Conservation (phyloP, 352 stramenopile species). For the Phytophthora multivora region DNA sequence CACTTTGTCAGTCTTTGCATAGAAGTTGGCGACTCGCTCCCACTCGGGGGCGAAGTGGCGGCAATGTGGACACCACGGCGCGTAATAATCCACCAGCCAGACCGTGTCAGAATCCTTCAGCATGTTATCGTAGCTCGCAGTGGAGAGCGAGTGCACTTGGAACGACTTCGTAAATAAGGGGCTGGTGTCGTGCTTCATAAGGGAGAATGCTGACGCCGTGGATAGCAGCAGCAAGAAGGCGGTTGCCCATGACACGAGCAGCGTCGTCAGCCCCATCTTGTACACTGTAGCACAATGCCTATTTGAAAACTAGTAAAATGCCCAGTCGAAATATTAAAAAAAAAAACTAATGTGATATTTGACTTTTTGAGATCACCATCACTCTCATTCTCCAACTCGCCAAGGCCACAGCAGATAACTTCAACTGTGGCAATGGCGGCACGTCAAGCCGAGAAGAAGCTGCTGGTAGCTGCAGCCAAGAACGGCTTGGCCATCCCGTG, state of each 20-base stretch:
- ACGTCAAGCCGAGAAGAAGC: slow-evolving; percentile 31
- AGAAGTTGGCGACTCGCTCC: slow-evolving; percentile 75
- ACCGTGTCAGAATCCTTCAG: slow-evolving; percentile 56
- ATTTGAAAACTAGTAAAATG: too few species aligned
- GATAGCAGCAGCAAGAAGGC: slow-evolving; percentile 14
- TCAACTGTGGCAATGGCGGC: slow-evolving; percentile 7
- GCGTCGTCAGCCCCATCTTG: background rate
- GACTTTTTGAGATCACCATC: too few species aligned
- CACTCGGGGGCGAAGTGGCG: slow-evolving; percentile 75
- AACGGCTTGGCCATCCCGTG: slow-evolving; percentile 74
- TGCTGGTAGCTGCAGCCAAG: slow-evolving; percentile 64
- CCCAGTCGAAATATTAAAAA: slow-evolving; percentile 1
- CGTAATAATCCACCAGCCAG: slow-evolving; percentile 88
- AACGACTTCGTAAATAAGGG: slow-evolving; percentile 76
- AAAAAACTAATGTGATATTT: slow-evolving; percentile 6
- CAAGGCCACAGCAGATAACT: slow-evolving; percentile 15
- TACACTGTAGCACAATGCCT: too few species aligned
- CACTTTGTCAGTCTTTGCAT: slow-evolving; percentile 55
- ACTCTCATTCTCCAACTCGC: too few species aligned
- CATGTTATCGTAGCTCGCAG: slow-evolving; percentile 47
- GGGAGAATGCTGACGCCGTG: slow-evolving; percentile 19
- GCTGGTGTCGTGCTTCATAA: slow-evolving; percentile 47
- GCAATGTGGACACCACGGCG: slow-evolving; percentile 86
- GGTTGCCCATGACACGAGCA: slow-evolving; percentile 7
- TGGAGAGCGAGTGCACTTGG: slow-evolving; percentile 52